Percentiles rank a stretch among this genome's conserved stretches.
These are phyloP conservation scores for Oryza glaberrima DNA, from an alignment of 176 grass and related monocot species.

Conservation along the genomic window DNA sequence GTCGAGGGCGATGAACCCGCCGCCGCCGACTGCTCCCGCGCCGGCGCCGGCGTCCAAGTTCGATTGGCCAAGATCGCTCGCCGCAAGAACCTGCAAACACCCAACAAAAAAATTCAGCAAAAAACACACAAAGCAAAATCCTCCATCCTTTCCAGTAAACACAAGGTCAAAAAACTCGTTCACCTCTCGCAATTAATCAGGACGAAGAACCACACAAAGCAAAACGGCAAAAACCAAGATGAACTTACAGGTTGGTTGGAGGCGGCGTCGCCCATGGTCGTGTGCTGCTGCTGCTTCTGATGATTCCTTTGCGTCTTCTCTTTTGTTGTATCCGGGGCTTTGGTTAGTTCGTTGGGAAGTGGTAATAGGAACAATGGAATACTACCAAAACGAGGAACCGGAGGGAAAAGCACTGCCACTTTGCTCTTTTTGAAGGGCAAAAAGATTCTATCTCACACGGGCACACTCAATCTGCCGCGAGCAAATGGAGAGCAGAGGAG, in stretches of 20 bases:
- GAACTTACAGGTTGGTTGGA: slow-evolving; percentile 40
- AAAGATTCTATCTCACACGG: slow-evolving; percentile 20
- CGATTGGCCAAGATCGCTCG: slow-evolving; percentile 20
- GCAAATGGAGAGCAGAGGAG: slow-evolving; percentile 24
- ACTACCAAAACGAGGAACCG: slow-evolving; percentile 45
- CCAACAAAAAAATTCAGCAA: background rate
- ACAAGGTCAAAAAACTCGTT: background rate
- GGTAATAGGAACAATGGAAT: slow-evolving; percentile 6
- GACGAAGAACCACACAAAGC: background rate
- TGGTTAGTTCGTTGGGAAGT: slow-evolving; percentile 12
- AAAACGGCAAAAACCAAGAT: no score
- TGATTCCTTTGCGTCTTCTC: slow-evolving; percentile 2
- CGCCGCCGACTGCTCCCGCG: background rate
- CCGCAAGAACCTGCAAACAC: slow-evolving; percentile 11
- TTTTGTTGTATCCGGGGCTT: slow-evolving; percentile 37
- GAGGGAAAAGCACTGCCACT: slow-evolving; percentile 40
- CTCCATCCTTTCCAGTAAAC: background rate
- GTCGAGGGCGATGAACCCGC: slow-evolving; percentile 73
- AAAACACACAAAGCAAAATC: background rate
- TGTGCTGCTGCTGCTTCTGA: background rate
- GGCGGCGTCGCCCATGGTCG: slow-evolving; percentile 51
- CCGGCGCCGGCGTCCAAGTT: slow-evolving; percentile 10
- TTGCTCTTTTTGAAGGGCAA: slow-evolving; percentile 42
- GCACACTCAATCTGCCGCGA: background rate
- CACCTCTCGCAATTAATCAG: background rate